Percentiles rank a stretch among this genome's conserved stretches.
These are phyloP conservation scores for Entomortierella chlamydospora DNA, from an alignment of 192 early-diverging fungal species.

Conservation along the genomic window DNA sequence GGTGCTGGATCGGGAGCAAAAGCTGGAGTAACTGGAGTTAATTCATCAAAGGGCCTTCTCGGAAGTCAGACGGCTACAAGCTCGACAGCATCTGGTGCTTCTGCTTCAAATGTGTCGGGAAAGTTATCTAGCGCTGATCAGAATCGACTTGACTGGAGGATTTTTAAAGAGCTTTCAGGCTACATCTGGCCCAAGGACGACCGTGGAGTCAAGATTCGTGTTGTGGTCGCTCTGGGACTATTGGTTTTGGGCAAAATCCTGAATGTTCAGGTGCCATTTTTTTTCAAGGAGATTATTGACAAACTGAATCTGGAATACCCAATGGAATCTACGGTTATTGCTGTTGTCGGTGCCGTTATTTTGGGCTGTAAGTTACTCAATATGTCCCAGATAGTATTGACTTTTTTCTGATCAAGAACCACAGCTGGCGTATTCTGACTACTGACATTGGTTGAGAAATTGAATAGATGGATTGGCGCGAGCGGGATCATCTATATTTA, in stretches of 20 bases:
- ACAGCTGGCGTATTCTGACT: no score
- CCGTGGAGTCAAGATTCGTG: slow-evolving; percentile 84
- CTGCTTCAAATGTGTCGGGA: slow-evolving; percentile 19
- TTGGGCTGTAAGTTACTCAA: slow-evolving; percentile 78
- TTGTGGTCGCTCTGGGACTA: slow-evolving; percentile 84
- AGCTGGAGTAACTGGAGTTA: slow-evolving; percentile 4
- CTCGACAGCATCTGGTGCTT: slow-evolving; percentile 5
- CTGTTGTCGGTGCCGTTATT: slow-evolving; percentile 91
- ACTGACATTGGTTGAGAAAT: no score
- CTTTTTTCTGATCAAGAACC: no score
- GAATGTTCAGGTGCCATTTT: slow-evolving; percentile 95
- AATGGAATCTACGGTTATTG: slow-evolving; percentile 72
- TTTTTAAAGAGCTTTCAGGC: slow-evolving; percentile 77
- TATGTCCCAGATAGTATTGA: no score
- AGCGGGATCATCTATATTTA: slow-evolving; percentile 81
- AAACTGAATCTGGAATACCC: slow-evolving; percentile 78
- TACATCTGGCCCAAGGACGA: slow-evolving; percentile 95
- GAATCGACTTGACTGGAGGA: slow-evolving; percentile 64
- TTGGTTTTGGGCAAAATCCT: slow-evolving; percentile 88
- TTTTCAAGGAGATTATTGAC: slow-evolving; percentile 96
- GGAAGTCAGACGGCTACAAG: not conserved
- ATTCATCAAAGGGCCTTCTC: slow-evolving; percentile 11
- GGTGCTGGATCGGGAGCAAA: slow-evolving; percentile 4
- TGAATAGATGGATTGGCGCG: slow-evolving; percentile 85
- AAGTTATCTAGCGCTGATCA: slow-evolving; percentile 22